Evolutionary conservation across 805 yeast species (phyloP).

Genomic region (Saturnispora quitensis): DNA sequence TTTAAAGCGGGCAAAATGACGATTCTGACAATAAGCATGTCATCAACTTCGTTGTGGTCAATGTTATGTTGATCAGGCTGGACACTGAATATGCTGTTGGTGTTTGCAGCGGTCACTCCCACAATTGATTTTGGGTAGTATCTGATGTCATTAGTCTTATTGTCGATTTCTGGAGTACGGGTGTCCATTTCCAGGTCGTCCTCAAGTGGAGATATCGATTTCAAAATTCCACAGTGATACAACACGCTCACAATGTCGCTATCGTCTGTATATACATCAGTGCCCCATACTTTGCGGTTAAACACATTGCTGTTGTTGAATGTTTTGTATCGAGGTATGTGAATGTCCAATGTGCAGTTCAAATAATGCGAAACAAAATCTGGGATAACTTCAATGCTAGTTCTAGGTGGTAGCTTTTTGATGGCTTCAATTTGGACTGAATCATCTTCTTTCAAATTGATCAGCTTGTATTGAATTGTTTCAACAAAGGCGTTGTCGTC

Average conservation of each 20-base stretch:
- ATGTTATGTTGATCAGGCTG: constrained; percentile 19
- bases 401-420: background rate
- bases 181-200: constrained; percentile 1
- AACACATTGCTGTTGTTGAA: constrained; percentile 33
- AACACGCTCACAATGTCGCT: constrained; percentile 72
- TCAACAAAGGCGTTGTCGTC: background rate
- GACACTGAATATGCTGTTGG: constrained; percentile 25
- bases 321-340: constrained; percentile 40
- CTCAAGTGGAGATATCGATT: constrained; percentile 25
- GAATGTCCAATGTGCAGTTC: constrained; percentile 44
- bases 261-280: constrained; percentile 89
- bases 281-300: constrained; percentile 74
- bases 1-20: constrained; percentile 60
- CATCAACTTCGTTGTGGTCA: constrained; percentile 22
- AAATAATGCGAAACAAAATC: constrained; percentile 29
- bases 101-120: constrained; percentile 34
- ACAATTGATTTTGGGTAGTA: constrained; percentile 15
- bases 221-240: constrained; percentile 63
- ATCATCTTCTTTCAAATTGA: background rate
- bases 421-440: background rate
- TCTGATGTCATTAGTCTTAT: background rate
- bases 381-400: constrained; percentile 23
- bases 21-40: constrained; percentile 50
- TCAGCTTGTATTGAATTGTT: background rate
- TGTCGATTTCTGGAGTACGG: background rate